These are phyloP conservation scores for Taiwanofungus camphoratus DNA, from an alignment of 1,284 basidiomycete genomes.

Conservation along the genomic window DNA sequence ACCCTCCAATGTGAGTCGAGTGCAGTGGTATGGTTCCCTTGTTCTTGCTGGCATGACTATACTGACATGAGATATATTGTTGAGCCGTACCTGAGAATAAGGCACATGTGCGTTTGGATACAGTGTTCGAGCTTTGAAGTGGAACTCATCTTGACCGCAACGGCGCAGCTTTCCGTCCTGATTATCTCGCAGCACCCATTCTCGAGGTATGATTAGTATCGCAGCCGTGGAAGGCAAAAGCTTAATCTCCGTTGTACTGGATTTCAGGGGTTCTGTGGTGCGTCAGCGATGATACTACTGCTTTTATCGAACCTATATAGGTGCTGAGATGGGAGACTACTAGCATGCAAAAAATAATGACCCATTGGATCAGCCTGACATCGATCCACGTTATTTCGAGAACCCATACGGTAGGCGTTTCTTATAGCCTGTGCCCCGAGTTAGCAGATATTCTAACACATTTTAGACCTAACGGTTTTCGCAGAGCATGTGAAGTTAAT, in stretches of 20 bases:
- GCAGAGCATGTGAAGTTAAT: neutral
- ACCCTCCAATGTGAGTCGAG: neutral
- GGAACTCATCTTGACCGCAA: neutral
- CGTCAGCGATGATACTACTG: too few relatives aligned
- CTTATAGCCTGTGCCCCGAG: slow-evolving; percentile 29
- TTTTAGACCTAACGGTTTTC: slow-evolving; percentile 30
- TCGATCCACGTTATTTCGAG: slow-evolving; percentile 37
- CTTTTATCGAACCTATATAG: too few relatives aligned
- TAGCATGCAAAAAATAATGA: slow-evolving; percentile 28
- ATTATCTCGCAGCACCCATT: slow-evolving; percentile 26
- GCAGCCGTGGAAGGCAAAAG: too few relatives aligned
- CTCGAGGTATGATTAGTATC: neutral
- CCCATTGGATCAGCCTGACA: slow-evolving; percentile 29
- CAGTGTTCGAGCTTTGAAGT: too few relatives aligned
- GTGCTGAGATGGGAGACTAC: too few relatives aligned
- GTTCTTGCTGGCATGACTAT: too few relatives aligned
- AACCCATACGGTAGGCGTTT: slow-evolving; percentile 30
- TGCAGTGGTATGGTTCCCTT: too few relatives aligned
- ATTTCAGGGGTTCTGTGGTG: too few relatives aligned
- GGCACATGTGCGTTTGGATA: too few relatives aligned
- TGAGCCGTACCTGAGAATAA: too few relatives aligned
- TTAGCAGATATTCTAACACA: too few relatives aligned
- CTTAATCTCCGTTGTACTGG: too few relatives aligned
- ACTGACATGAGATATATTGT: slow-evolving; percentile 5
- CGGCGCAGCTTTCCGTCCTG: slow-evolving; percentile 11